Base-by-base conservation (phyloP, 2,329 filamentous ascomycete genomes). In the Hypoxylon sp. region DNA sequence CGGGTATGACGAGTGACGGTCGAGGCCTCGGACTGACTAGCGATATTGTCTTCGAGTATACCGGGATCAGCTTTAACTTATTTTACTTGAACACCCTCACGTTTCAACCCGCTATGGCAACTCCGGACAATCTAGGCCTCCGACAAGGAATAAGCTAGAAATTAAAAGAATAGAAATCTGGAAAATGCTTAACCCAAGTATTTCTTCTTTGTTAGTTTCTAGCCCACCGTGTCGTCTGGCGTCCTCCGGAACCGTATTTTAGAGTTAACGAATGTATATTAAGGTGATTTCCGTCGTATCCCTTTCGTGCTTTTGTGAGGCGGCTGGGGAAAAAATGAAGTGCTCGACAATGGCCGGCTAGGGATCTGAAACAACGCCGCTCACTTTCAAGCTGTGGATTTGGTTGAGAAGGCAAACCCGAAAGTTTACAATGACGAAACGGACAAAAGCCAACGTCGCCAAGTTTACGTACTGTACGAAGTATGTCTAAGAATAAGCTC, bases 371-470 rank as follows among this genome's bases (percentile, higher is more conserved):
- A 70, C 68, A 65, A 59, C 44, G 44, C 37, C 26, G 46, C 46
- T 60, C 61, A 53, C 59, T 68, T 70, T 42, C 50, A 59, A 57
- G 24, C 35, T 33, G 53, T 54, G 53, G 54, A 51, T 37, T 65
- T 24, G 65, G 62, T 42, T 24, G 19, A 55, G 54, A 59, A 68
- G 63, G 53, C 54, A 58, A 67, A 55, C 31, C 24, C 39, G 62
- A 69, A 33, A 65, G 60, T 69, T 70, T 48, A 54, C 58, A 63
- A 69, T 70, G 69, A 70, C 66, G 69, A 69, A 63, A 68, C 53
- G 31, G 51, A 67, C 26, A 17, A 58, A 55, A 59, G 35, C 42
- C 58, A 63, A 65, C 50, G 31, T 39, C 35, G 39, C 54, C 46
- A 42, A 50, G 56, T 65, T 70, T 70, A 70, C 65, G 68, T 70